Evolutionary conservation across 176 grass and related monocot genomes (phyloP).

Genomic region (Aegilops speltoides): DNA sequence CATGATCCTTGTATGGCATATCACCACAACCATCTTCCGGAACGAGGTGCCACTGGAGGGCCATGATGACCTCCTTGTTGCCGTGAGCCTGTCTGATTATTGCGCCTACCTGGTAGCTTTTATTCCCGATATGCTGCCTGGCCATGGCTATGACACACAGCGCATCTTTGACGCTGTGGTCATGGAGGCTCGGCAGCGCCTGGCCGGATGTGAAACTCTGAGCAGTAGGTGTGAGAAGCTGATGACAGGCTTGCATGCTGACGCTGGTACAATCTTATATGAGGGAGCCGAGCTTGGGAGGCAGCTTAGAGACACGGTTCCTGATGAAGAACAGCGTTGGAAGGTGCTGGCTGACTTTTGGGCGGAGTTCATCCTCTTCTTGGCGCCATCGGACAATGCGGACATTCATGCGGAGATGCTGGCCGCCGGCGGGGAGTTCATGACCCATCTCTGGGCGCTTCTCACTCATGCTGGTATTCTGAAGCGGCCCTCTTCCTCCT

Average conservation of each 20-base stretch:
- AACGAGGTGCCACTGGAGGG: neutral
- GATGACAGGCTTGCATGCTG: neutral
- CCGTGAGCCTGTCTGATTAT: neutral
- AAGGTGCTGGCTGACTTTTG: conserved; percentile 18
- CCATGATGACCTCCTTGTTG: neutral
- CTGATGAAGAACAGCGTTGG: neutral
- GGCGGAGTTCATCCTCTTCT: conserved; percentile 20
- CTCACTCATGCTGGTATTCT: conserved; percentile 32
- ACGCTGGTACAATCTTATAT: neutral
- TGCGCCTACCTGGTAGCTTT: conserved; percentile 32
- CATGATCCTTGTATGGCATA: conserved; percentile 20
- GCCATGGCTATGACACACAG: conserved; percentile 7
- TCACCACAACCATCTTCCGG: neutral
- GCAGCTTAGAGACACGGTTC: neutral
- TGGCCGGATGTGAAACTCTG: neutral
- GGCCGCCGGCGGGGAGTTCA: conserved; percentile 20
- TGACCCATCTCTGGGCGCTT: conserved; percentile 22
- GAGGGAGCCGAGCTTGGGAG: conserved; percentile 21
- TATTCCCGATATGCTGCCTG: conserved; percentile 21
- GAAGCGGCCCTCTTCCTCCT: neutral
- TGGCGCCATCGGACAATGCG: neutral
- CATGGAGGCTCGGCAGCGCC: neutral
- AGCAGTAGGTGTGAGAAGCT: neutral
- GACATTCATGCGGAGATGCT: conserved; percentile 15
- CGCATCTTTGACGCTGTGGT: conserved; percentile 16